Evolutionary conservation across 1,284 basidiomycete genomes (phyloP), one percentile per base, ranked within the genome.

Genomic region (Ustilago hordei): DNA sequence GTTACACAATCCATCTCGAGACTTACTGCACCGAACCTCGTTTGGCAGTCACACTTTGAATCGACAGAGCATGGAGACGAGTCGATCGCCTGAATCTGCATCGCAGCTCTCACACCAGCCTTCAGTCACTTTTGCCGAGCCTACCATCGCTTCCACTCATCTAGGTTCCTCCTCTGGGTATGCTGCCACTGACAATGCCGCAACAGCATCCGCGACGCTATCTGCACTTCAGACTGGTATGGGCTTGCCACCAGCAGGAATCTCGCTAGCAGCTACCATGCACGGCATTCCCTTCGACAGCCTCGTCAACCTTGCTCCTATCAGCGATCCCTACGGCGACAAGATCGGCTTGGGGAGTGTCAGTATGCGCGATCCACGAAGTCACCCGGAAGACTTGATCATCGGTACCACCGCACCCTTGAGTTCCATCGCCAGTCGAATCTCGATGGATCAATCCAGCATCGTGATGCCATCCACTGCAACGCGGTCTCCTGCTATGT

Each of bases 231-330:
- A 68, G 56, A 63, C 48, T 3, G 75, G 67, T 28, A 70, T 78
- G 68, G 62, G 59, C n/a, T 47, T 78, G 23, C 75, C 75, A 3
- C 75, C 71, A 8, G 38, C 48, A 13, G 64, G 55, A 36, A 39
- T 64, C 2, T 56, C 62, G 35, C 66, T 66, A 2, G 62, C 67
- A 36, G 66, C 78, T 86, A 88, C 34, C 87, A 88, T 17, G 87
- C 89, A 75, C 89, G 93, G 91, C 5, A 90, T 96, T n/a, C 92
- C 94, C 0, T 93, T 92, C 85, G 90, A 91, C 73, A 91, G 91
- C 67, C 90, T 96, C 19, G 90, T 98, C 28, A 90, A 90, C 53
- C 90, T 98, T 5, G 90, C 91, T 4, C 91, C 91, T 5, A 91
- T 93, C 5, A 91, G 93, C 81, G 91, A 92, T 63, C 89, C 91